phyloP scores from a whole-genome alignment of 352 stramenopile species.

The Phytophthora colocasiae region DNA sequence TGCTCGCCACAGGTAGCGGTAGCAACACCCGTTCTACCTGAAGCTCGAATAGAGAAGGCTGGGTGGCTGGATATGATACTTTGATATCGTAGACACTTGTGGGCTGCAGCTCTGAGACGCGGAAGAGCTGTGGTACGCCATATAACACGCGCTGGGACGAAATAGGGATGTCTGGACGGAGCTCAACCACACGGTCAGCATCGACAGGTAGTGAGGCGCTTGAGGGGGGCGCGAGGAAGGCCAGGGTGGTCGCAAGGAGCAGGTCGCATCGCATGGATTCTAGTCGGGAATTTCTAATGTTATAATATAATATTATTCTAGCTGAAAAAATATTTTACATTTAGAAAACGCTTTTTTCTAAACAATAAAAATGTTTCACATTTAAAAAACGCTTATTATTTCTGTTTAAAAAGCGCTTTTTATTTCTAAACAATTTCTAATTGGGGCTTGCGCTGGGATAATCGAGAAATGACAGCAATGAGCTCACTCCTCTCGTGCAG shows the following conservation, averaged over 20 bases:
- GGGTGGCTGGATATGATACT: conserved; percentile 72
- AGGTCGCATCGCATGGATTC: background rate
- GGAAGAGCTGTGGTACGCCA: conserved; percentile 57
- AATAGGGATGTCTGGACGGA: conserved; percentile 57
- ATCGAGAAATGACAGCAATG: background rate
- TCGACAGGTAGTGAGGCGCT: background rate
- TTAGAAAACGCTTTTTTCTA: no score
- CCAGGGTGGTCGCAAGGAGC: conserved; percentile 5
- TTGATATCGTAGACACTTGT: conserved; percentile 76
- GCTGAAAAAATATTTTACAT: no score
- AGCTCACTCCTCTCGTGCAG: background rate
- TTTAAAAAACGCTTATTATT: no score
- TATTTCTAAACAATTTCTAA: no score
- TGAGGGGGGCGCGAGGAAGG: background rate
- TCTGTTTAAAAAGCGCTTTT: no score
- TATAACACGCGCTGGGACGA: conserved; percentile 49
- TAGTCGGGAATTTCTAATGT: no score
- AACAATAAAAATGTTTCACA: no score
- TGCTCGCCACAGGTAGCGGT: conserved; percentile 19
- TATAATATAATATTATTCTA: no score
- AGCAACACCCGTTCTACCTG: conserved; percentile 52
- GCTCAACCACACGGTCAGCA: conserved; percentile 15
- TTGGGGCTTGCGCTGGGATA: background rate
- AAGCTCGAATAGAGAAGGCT: conserved; percentile 63
- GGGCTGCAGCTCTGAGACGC: conserved; percentile 53